phyloP scores from a whole-genome alignment of 169 alveolate genomes.

The Eimeria acervulina region DNA sequence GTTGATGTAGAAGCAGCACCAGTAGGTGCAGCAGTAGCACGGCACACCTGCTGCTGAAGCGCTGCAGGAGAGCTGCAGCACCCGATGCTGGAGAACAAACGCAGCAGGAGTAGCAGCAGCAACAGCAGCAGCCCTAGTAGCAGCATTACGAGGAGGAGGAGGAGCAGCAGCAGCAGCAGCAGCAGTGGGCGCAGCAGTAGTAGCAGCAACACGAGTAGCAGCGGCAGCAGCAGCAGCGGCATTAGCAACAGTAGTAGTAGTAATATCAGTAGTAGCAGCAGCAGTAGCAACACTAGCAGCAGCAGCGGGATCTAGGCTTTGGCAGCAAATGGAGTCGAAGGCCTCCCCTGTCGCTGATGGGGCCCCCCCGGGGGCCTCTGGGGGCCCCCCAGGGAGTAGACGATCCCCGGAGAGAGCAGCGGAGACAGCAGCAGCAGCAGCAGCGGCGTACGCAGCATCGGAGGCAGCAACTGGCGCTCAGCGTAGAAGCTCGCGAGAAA shows the following conservation, averaged over 20 bases:
- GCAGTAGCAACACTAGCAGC: too few relatives aligned
- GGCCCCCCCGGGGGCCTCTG: not conserved
- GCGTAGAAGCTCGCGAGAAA: not conserved
- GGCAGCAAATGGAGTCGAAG: not conserved
- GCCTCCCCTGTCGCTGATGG: not conserved
- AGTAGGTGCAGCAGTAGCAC: too few relatives aligned
- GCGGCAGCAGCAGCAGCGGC: not conserved
- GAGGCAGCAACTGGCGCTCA: not conserved
- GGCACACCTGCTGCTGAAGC: not conserved
- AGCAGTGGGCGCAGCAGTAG: not conserved
- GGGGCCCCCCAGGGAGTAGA: not conserved
- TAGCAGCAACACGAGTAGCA: not conserved
- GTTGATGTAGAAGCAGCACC: too few relatives aligned
- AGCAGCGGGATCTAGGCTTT: not conserved
- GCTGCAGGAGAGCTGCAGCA: not conserved
- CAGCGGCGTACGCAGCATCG: not conserved
- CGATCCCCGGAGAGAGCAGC: not conserved
- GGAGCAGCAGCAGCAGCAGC: not conserved
- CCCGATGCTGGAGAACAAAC: not conserved
- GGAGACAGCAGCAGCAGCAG: constrained; percentile 7
- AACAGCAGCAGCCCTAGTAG: constrained; percentile 14
- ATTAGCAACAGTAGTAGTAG: too few relatives aligned
- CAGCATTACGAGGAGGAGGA: not conserved
- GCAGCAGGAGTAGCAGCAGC: not conserved
- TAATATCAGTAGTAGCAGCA: too few relatives aligned